Percentiles rank a stretch among this genome's conserved stretches.
These are phyloP conservation scores for Fabrea salina DNA, from an alignment of 169 alveolate genomes.

Conservation along the genomic window DNA sequence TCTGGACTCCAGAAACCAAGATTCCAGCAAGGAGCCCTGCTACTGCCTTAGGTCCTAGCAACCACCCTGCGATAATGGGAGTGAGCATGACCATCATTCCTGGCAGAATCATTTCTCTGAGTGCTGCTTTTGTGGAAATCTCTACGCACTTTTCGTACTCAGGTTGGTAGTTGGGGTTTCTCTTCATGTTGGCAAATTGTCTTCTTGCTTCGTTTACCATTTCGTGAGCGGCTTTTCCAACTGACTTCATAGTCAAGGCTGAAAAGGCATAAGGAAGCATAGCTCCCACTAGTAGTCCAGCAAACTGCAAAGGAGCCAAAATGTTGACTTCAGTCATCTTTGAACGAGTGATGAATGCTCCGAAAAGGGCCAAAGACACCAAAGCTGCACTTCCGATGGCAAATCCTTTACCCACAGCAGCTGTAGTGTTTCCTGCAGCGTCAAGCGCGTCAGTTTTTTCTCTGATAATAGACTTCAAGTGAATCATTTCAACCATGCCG, in stretches of 20 bases:
- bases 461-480: slow-evolving; percentile 82
- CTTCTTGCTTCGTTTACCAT: slow-evolving; percentile 84
- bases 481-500: slow-evolving; percentile 92
- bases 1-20: slow-evolving; percentile 84
- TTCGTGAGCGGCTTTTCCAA: slow-evolving; percentile 87
- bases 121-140: slow-evolving; percentile 83
- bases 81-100: slow-evolving; percentile 79
- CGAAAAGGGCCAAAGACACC: slow-evolving; percentile 87
- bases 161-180: slow-evolving; percentile 62
- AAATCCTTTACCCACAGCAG: slow-evolving; percentile 91
- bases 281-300: slow-evolving; percentile 86
- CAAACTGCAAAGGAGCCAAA: slow-evolving; percentile 79
- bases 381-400: slow-evolving; percentile 92
- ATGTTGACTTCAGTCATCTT: slow-evolving; percentile 58
- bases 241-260: slow-evolving; percentile 89
- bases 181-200: slow-evolving; percentile 65
- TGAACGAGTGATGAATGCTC: slow-evolving; percentile 87
- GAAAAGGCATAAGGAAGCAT: slow-evolving; percentile 89
- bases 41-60: slow-evolving; percentile 83
- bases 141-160: slow-evolving; percentile 81
- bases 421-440: slow-evolving; percentile 93
- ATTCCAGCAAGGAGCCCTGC: slow-evolving; percentile 91
- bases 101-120: slow-evolving; percentile 86
- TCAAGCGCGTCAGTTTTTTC: slow-evolving; percentile 87
- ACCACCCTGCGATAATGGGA: slow-evolving; percentile 76